Conservation (phyloP, 345 rosid genomes). For the Limnanthes douglasii region DNA sequence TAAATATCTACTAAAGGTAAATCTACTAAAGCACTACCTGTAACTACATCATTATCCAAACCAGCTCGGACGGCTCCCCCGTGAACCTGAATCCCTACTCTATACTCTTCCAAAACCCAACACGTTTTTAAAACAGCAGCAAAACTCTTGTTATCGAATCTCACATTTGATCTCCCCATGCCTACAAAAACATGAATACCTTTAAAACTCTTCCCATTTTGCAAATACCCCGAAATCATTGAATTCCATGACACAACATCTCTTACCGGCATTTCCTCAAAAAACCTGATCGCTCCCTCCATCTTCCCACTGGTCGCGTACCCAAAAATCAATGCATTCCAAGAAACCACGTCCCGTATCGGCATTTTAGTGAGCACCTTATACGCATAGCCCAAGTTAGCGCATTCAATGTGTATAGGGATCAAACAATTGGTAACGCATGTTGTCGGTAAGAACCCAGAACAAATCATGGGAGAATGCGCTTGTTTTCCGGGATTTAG, state of each 20-base stretch:
- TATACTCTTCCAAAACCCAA: conserved; percentile 23
- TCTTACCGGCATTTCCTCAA: conserved; percentile 41
- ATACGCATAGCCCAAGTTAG: conserved; percentile 25
- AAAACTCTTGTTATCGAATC: conserved; percentile 39
- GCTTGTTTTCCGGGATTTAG: conserved; percentile 53
- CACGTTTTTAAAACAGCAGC: conserved; percentile 52
- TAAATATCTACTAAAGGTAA: no score
- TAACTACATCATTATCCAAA: conserved; percentile 40
- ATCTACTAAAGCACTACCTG: conserved; percentile 72
- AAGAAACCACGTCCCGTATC: conserved; percentile 49
- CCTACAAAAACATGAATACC: conserved; percentile 30
- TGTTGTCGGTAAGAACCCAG: conserved; percentile 56
- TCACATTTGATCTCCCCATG: conserved; percentile 34
- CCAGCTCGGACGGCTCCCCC: conserved; percentile 38
- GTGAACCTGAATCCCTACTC: conserved; percentile 62
- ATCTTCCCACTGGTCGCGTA: conserved; percentile 37
- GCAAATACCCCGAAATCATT: conserved; percentile 59
- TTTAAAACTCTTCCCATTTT: conserved; percentile 31
- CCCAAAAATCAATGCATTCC: conserved; percentile 53
- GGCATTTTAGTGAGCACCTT: conserved; percentile 57
- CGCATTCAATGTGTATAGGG: conserved; percentile 37
- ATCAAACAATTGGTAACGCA: conserved; percentile 66
- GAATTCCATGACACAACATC: conserved; percentile 90
- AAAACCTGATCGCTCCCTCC: conserved; percentile 29
- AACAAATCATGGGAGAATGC: conserved; percentile 55